Percentiles rank a stretch among this genome's conserved stretches.
Evolutionary conservation across 441 rosid genomes (phyloP).

Genomic region (Theobroma grandiflorum): DNA sequence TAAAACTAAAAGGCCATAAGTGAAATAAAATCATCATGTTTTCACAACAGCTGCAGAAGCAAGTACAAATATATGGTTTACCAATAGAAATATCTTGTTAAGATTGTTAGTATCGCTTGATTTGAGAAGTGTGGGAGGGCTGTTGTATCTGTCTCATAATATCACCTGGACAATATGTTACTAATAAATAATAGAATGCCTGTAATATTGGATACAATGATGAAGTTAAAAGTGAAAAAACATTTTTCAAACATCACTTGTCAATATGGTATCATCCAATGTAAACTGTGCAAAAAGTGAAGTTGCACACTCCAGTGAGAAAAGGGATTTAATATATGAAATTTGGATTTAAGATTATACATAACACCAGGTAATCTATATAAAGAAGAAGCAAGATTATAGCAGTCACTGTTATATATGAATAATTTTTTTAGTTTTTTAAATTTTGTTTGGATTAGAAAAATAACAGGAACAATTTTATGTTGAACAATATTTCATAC

Average conservation of each 20-base stretch:
- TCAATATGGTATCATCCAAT: slow-evolving; percentile 4
- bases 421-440: not conserved
- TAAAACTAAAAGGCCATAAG: not conserved
- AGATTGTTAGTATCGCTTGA: slow-evolving; percentile 1
- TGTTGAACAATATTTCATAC: not conserved
- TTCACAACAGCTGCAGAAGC: not conserved
- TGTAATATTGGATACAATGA: not conserved
- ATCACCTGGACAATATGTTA: not conserved
- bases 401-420: not conserved
- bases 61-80: not conserved
- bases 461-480: not conserved
- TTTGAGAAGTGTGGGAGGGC: not conserved
- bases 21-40: not conserved
- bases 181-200: not conserved
- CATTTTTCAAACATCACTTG: not conserved
- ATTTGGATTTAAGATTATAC: slow-evolving; percentile 6
- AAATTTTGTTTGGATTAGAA: not conserved
- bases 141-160: slow-evolving; percentile 17
- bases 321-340: not conserved
- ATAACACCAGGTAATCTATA: not conserved
- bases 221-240: not conserved
- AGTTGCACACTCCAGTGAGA: no score
- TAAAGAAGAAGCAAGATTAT: not conserved
- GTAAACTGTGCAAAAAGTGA: not conserved
- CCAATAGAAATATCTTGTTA: not conserved